These are phyloP conservation scores for Gigaspora rosea DNA, from an alignment of 192 early-diverging fungal species.

Conservation along the genomic window DNA sequence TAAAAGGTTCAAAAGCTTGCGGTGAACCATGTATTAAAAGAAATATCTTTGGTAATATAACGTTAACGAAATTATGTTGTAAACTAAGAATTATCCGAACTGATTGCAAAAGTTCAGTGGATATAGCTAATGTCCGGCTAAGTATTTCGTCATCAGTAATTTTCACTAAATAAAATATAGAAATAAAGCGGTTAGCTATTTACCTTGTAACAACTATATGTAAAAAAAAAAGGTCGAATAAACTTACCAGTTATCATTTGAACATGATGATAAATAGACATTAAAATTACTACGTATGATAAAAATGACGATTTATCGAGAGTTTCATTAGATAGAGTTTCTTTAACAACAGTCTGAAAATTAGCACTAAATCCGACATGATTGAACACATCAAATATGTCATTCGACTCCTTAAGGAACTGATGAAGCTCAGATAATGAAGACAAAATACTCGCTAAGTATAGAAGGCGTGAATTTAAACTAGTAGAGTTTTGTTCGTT, in stretches of 20 bases:
- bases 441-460: not conserved
- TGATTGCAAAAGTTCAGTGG: conserved; percentile 4
- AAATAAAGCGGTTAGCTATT: not conserved
- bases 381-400: not conserved
- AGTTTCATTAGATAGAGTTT: not conserved
- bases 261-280: conserved; percentile 5
- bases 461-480: not conserved
- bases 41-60: conserved; percentile 12
- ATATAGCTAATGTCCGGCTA: not conserved
- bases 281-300: not conserved
- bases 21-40: not conserved
- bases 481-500: not conserved
- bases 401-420: not conserved
- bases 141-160: not conserved
- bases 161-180: not conserved
- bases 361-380: conserved; percentile 8
- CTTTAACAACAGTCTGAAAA: not conserved
- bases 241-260: not conserved
- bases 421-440: not conserved
- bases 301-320: not conserved
- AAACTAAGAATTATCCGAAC: not conserved
- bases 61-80: conserved; percentile 8
- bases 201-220: not conserved
- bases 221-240: not conserved
- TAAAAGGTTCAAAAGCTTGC: not conserved